Evolutionary conservation across 495 filamentous ascomycete species (phyloP), one percentile per base, ranked within the genome.

Genomic region (Umbilicaria muhlenbergii): DNA sequence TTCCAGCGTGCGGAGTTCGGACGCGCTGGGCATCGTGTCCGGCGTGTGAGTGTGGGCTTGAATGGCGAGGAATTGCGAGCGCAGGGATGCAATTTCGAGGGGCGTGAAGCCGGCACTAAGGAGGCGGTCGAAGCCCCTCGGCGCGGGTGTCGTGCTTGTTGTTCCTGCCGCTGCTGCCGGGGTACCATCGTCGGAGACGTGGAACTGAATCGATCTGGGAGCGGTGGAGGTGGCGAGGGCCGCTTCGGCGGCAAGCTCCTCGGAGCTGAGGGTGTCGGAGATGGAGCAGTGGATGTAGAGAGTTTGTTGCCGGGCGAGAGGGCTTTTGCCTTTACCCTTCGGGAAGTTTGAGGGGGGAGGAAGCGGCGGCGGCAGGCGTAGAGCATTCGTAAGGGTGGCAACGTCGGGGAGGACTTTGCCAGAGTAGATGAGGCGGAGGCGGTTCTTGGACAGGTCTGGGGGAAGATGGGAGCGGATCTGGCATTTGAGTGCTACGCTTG

Each of bases 211-310:
- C 0, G 58, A 50, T 0, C 49, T 43, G 7, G 65, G 57, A 0
- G 65, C 49, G 13, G 56, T 43, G 6, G 55, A 65, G 31, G 66
- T 58, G 1, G 77, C 69, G 0, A 62, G 55, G 3, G 58, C 48
- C 7, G 73, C 74, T 67, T 94, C 89, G n/a, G 65, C 67, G 2
- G 62, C 67, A 15, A 96, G 73, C 24, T 91, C 85, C 0, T 60
- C 44, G 2, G 73, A 55, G 0, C 81, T 75, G 17, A 94, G 74
- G 5, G 59, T 54, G 52, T 85, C 82, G 45, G 76, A 77, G 45
- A 95, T 83, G 34, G 80, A 84, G 71, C 89, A 95, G 68, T 93
- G 87, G 40, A 93, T 77, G 63, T 91, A 92, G 51, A 87, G 66
- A 17, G 77, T 68, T 5, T 58, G 61, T 18, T 57, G 52, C 16